Evolutionary conservation across 140 eudicot species (phyloP).

Genomic region (Oenanthe javanica): DNA sequence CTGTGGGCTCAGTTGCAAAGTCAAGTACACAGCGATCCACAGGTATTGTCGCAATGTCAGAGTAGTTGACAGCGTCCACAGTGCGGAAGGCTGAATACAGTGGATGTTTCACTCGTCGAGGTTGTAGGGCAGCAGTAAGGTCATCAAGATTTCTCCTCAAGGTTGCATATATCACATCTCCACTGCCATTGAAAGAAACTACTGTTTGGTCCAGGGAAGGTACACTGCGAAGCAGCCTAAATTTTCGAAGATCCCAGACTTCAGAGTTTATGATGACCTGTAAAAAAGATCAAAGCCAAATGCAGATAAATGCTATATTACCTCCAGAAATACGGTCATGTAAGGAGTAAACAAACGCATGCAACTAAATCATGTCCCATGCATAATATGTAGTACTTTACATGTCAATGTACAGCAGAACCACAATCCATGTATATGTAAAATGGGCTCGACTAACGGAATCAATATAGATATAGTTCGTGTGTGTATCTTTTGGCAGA

Average conservation of each 20-base stretch:
- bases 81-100: constrained; percentile 89
- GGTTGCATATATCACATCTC: constrained; percentile 88
- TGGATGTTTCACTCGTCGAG: constrained; percentile 86
- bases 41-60: constrained; percentile 89
- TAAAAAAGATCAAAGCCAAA: not conserved
- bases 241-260: constrained; percentile 94
- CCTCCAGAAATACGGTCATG: not conserved
- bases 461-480: not conserved
- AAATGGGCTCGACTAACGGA: not conserved
- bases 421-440: not conserved
- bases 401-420: not conserved
- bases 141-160: constrained; percentile 86
- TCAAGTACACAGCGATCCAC: constrained; percentile 93
- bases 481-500: constrained; percentile 3
- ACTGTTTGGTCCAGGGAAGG: constrained; percentile 89
- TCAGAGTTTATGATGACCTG: constrained; percentile 96
- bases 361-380: not conserved
- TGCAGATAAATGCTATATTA: not conserved
- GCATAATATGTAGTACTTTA: not conserved
- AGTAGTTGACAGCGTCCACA: constrained; percentile 84
- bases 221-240: constrained; percentile 81
- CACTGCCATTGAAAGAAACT: constrained; percentile 73
- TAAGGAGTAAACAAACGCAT: not conserved
- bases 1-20: constrained; percentile 84
- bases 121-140: constrained; percentile 66